phyloP scores from a whole-genome alignment of 2,329 filamentous ascomycete genomes.

The Beauveria sp. region DNA sequence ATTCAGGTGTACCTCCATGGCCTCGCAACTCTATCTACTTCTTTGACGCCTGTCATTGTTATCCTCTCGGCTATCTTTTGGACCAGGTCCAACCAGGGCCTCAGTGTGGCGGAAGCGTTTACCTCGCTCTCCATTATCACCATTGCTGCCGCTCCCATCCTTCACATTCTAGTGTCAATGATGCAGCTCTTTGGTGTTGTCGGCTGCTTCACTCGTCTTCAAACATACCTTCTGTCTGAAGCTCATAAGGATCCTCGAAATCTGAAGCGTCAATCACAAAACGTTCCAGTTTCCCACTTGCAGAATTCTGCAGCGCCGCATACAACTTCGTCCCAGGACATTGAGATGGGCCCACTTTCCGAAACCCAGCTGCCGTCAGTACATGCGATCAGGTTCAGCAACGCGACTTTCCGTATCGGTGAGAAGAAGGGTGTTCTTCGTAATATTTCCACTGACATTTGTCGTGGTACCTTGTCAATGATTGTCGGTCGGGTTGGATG shows the following conservation, averaged over 20 bases:
- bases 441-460: conserved; percentile 18
- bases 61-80: conserved; percentile 28
- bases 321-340: neutral
- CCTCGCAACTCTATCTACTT: conserved; percentile 22
- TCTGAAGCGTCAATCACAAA: neutral
- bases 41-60: conserved; percentile 24
- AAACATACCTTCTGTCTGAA: conserved; percentile 23
- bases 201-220: conserved; percentile 26
- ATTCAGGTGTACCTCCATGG: conserved; percentile 25
- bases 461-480: conserved; percentile 22
- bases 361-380: neutral
- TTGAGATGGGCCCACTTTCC: neutral
- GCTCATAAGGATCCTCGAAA: conserved; percentile 16
- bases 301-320: too few relatives aligned
- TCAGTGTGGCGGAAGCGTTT: conserved; percentile 27
- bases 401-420: conserved; percentile 14
- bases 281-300: neutral
- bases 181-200: conserved; percentile 25
- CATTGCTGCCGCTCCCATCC: conserved; percentile 25
- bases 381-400: neutral
- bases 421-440: conserved; percentile 17
- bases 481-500: conserved; percentile 34
- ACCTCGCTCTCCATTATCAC: conserved; percentile 29
- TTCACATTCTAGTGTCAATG: conserved; percentile 25
- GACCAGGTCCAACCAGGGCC: conserved; percentile 20